phyloP scores from a whole-genome alignment of 2,329 filamentous ascomycete genomes.

The Cladosporium sp. region DNA sequence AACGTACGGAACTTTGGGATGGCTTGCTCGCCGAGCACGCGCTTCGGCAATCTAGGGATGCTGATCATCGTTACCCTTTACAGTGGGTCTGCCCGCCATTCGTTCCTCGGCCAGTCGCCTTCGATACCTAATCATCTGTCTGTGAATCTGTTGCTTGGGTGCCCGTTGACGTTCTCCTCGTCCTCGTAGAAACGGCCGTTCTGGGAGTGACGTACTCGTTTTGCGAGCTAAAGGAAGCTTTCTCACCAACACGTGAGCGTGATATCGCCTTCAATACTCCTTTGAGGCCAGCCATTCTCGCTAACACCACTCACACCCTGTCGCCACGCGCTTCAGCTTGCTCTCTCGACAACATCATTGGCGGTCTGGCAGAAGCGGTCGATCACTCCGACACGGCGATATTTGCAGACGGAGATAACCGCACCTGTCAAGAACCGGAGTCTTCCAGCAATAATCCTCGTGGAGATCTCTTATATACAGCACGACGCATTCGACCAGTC shows the following conservation, averaged over 20 bases:
- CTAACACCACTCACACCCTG: background rate
- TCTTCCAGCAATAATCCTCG: constrained; percentile 1
- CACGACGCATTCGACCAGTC: background rate
- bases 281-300: background rate
- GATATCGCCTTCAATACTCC: background rate
- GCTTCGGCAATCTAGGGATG: constrained; percentile 15
- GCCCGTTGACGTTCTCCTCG: background rate
- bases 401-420: background rate
- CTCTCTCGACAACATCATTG: background rate
- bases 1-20: background rate
- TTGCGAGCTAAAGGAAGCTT: background rate
- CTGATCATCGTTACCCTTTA: constrained; percentile 16
- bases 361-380: background rate
- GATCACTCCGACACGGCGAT: background rate
- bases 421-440: background rate
- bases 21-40: constrained; percentile 7
- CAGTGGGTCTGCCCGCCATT: constrained; percentile 11
- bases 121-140: constrained; percentile 6
- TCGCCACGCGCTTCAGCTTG: background rate
- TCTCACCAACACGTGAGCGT: background rate
- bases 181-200: background rate
- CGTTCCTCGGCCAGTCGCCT: constrained; percentile 10
- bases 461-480: background rate
- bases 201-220: background rate
- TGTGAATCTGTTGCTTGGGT: background rate